These are phyloP conservation scores for Podospora pseudopauciseta DNA, from an alignment of 495 filamentous ascomycete genomes.

Conservation along the genomic window DNA sequence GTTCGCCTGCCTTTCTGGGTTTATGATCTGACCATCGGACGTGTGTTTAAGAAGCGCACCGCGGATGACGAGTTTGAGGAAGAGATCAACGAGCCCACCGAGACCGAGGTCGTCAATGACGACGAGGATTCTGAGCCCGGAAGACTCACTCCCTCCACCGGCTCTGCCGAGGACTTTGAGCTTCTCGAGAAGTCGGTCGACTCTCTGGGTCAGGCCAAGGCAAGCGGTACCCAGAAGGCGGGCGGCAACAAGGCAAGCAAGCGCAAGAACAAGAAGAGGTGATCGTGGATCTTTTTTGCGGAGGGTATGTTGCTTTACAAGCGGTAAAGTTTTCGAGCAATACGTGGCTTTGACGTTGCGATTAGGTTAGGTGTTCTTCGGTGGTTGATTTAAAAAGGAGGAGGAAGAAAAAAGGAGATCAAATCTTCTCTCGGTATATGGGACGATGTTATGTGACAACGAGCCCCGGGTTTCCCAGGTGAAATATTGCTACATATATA, in stretches of 20 bases:
- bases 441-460: not conserved
- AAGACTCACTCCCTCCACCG: constrained; percentile 43
- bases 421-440: not conserved
- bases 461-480: not conserved
- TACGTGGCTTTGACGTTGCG: not conserved
- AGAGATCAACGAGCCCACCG: constrained; percentile 13
- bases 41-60: constrained; percentile 42
- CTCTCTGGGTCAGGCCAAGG: constrained; percentile 39
- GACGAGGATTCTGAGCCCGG: constrained; percentile 37
- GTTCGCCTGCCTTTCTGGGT: constrained; percentile 64
- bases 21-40: constrained; percentile 56
- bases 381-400: not conserved
- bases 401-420: not conserved
- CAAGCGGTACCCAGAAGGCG: constrained; percentile 41
- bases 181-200: constrained; percentile 51
- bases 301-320: not conserved
- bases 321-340: not conserved
- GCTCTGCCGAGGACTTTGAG: constrained; percentile 55
- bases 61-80: constrained; percentile 33
- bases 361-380: not conserved
- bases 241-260: constrained; percentile 39
- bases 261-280: constrained; percentile 49
- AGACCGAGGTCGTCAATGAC: constrained; percentile 27
- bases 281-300: not conserved
- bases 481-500: not conserved